phyloP scores from a whole-genome alignment of 78 protist species.

The Dictyostelium purpureum region DNA sequence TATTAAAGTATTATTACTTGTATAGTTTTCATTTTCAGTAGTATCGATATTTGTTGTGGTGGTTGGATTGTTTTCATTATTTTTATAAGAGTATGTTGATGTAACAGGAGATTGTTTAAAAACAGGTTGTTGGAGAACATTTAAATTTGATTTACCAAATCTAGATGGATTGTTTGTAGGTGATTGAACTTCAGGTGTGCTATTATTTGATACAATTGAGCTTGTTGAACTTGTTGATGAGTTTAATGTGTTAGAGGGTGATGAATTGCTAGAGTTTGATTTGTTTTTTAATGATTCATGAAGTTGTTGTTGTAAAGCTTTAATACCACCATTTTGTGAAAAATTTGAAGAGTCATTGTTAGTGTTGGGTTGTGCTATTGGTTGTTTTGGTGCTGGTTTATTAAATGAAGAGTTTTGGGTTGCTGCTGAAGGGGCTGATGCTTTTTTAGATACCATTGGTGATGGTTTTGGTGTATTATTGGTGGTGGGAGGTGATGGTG shows the following conservation, averaged over 20 bases:
- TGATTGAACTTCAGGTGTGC: neutral
- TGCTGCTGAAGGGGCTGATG: too few relatives aligned
- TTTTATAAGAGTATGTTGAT: neutral
- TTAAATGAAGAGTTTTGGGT: neutral
- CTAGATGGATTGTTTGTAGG: too few relatives aligned
- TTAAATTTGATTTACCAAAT: constrained; percentile 12
- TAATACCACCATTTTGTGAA: neutral
- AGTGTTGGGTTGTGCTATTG: neutral
- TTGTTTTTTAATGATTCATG: neutral
- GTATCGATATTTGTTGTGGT: too few relatives aligned
- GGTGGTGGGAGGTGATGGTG: neutral
- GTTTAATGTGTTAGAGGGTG: neutral
- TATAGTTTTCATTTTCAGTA: neutral
- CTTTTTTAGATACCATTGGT: too few relatives aligned
- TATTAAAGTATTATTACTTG: neutral
- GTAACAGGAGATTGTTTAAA: neutral
- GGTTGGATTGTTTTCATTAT: neutral
- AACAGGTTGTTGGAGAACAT: neutral
- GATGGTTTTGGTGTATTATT: too few relatives aligned
- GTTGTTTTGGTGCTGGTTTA: neutral
- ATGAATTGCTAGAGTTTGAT: neutral
- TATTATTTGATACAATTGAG: neutral
- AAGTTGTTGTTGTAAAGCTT: neutral
- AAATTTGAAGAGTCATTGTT: too few relatives aligned
- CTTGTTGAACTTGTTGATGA: neutral